phyloP scores from a whole-genome alignment of 345 rosid species.

The Theobroma cacao region DNA sequence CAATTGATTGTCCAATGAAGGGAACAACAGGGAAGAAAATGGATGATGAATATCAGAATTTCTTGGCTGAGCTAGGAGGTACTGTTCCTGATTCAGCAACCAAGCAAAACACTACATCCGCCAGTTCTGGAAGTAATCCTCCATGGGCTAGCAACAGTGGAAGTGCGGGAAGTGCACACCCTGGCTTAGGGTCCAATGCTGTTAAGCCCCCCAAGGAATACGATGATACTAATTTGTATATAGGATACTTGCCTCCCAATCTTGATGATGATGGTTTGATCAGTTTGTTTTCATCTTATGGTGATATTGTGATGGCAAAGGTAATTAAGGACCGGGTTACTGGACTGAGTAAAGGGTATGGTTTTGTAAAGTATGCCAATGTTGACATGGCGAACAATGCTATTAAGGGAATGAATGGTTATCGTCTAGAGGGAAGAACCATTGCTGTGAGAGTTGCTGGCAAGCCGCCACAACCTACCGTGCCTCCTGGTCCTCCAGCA shows the following conservation, averaged over 20 bases:
- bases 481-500: constrained; percentile 76
- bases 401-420: constrained; percentile 80
- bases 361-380: constrained; percentile 87
- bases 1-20: constrained; percentile 95
- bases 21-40: constrained; percentile 91
- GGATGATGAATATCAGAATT: constrained; percentile 99
- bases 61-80: constrained; percentile 90
- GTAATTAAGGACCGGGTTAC: constrained; percentile 84
- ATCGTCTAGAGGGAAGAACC: constrained; percentile 76
- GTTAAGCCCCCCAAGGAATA: constrained; percentile 67
- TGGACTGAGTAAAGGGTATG: constrained; percentile 88
- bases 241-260: constrained; percentile 88
- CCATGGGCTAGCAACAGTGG: constrained; percentile 80
- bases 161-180: constrained; percentile 60
- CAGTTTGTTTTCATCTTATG: constrained; percentile 74
- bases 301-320: constrained; percentile 96
- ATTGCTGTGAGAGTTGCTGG: constrained; percentile 98
- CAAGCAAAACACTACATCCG: constrained; percentile 58
- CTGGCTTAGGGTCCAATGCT: constrained; percentile 76
- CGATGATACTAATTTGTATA: constrained; percentile 89
- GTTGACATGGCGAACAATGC: constrained; percentile 89
- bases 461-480: constrained; percentile 80
- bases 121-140: constrained; percentile 74
- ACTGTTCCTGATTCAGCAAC: constrained; percentile 86
- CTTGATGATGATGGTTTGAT: constrained; percentile 92